Evolutionary conservation across 2,329 filamentous ascomycete genomes (phyloP), one percentile per base, ranked within the genome.

Genomic region (Neospermospora avenae): DNA sequence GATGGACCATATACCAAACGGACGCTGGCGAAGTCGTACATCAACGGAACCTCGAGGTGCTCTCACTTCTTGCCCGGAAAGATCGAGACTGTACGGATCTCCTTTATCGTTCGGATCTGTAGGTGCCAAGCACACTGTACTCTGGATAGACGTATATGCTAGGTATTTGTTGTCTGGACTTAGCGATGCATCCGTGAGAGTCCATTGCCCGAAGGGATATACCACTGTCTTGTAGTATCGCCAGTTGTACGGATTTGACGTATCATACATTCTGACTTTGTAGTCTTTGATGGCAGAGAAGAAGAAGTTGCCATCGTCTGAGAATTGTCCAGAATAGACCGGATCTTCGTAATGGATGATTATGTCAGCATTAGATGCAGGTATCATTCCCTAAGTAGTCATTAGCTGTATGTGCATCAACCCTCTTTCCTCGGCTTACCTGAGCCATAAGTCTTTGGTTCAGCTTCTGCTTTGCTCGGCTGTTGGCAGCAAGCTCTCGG

Each of bases 221-320:
- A 81, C 78, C 4, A 92, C 90, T 0, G 90, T 93, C 77, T 93
- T 98, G 80, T 97, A 97, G 74, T 96, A 93, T 72, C 88, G 89
- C 95, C 95, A 99, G 65, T 92, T 84, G 74, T 95, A 96, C 0
- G 93, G 92, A 68, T 97, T 96, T 1, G 90, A 93, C 0, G 95
- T 98, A 74, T 98, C 93, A 75, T 98, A 99, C 90, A 99, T 93
- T 56, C 93, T 88, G 10, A 99, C 92, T 67, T 86, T 89, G 77
- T 96, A 96, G 74, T 98, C 93, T 74, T 97, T 91, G 10, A 89
- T 89, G 70, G 90, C 95, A 5, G 89, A 87, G 72, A 93, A 98
- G 78, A 97, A 98, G 78, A 98, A 98, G 74, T 96, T 96, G 25
- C 95, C 95, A 69, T 99, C 95, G 65, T 96, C 90, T 0, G 91